Evolutionary conservation across 1,284 basidiomycete species (phyloP), one percentile per base, ranked within the genome.

Genomic region (Sporisorium graminicola): DNA sequence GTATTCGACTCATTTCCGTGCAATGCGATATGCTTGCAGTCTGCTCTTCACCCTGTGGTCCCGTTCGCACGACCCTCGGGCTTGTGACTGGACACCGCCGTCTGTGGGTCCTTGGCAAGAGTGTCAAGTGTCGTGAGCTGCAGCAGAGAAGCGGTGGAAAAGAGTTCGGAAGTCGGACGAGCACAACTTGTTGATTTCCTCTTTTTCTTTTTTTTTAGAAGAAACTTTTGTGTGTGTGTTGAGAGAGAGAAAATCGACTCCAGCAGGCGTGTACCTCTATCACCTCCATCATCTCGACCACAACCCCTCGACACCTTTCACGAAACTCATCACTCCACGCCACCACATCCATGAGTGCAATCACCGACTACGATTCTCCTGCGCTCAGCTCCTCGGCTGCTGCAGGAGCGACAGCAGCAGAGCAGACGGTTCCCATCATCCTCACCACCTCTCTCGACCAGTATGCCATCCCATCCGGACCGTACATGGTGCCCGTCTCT

Each of bases 401-500:
- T 6, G 31, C 51, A 9, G 29, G 29, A 31, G 20, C 40, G 3
- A 22, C 43, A 8, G 3, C 44, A 6, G 22, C 63, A 1, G 73
- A 71, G n/a, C 57, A 46, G n/a, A 75, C 64, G 10, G 74, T 82
- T 0, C 81, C 81, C 22, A 72, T 82, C 43, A 51, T 67, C 29
- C 76, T 82, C 40, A 72, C 61, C 20, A 82, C 81, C 18, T 66
- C 71, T 0, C 63, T 78, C 46, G 86, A 88, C 1, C 65, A 82
- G 35, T 94, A 95, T 86, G 89, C 90, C 14, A 90, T 99, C 26
- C 96, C 95, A 0, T 88, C 91, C 1, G 93, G 94, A 84, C 95
- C 94, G 82, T 98, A 95, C 86, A 92, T 98, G 90, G 92, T 99
- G 26, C 96, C 96, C 0, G 88, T 91, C 1, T 88, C 90, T 86